Evolutionary conservation across 2,329 filamentous ascomycete species (phyloP).

Genomic region (Hypoxylon sp.): DNA sequence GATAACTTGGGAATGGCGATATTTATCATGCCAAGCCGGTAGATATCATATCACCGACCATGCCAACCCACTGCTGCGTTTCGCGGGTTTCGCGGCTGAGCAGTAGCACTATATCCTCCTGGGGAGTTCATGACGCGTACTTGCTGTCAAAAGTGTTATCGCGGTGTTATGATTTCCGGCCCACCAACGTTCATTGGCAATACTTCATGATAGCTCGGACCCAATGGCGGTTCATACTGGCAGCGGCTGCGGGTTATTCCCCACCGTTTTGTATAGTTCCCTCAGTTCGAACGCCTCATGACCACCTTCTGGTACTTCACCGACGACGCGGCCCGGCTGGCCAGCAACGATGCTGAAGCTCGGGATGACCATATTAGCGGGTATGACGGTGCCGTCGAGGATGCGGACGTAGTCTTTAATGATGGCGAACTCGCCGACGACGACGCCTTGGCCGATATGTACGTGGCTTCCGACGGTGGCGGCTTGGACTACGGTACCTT

Average conservation of each 20-base stretch:
- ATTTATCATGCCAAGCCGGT: not conserved
- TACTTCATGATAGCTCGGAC: not conserved
- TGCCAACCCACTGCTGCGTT: no score
- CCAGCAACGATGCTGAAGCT: constrained; percentile 94
- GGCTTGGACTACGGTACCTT: constrained; percentile 82
- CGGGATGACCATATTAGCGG: constrained; percentile 90
- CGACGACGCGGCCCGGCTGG: constrained; percentile 82
- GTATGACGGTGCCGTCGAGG: constrained; percentile 85
- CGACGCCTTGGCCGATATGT: constrained; percentile 82
- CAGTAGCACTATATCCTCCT: not conserved
- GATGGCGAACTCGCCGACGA: constrained; percentile 88
- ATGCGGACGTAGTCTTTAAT: constrained; percentile 95
- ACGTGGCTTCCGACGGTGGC: constrained; percentile 89
- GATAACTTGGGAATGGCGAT: not conserved
- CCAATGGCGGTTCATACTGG: constrained; percentile 52
- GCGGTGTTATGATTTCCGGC: not conserved
- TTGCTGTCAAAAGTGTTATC: not conserved
- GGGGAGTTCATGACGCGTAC: no score
- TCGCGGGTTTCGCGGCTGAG: no score
- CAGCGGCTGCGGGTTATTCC: constrained; percentile 66
- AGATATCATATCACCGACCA: not conserved
- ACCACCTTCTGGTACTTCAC: constrained; percentile 82
- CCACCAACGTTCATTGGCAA: not conserved
- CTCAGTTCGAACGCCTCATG: constrained; percentile 75
- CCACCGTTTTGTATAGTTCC: constrained; percentile 75